Evolutionary conservation across 2,329 filamentous ascomycete species (phyloP), one percentile per base, ranked within the genome.

Genomic region (Sphaerulina populicola): DNA sequence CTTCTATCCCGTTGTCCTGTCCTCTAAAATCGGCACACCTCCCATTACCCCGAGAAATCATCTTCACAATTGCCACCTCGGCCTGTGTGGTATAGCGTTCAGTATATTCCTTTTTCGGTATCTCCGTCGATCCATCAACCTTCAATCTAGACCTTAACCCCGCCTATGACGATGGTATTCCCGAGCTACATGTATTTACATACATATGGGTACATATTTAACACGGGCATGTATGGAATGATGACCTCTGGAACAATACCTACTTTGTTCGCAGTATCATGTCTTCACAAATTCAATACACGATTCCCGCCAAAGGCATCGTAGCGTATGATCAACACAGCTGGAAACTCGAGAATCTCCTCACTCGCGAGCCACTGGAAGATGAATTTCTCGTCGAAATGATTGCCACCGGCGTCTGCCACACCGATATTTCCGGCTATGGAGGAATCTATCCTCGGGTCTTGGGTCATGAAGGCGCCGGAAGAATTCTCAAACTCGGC

Each of bases 321-420:
- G 66, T 36, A 54, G 64, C 44, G 58, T 65, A 38, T 51, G 49
- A 11, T 57, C 68, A 12, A 37, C 48, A 54, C 40, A 56, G 55
- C 15, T 61, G 59, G 59, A 56, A 51, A 33, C 37, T 54, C 36
- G 50, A 60, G 14, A 48, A 54, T 8, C 52, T 61, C 37, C 46
- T 61, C n/a, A 57, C 56, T 6, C 54, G 59, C 11, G 57, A 57
- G 14, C 59, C 59, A 4, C 35, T 33, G 9, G 44, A 52, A 43
- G 69, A 74, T 37, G 76, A 78, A 58, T 64, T 77, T 0, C 65
- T 77, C 1, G 69, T 79, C 4, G 71, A 74, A 30, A 72, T 78
- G 42, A 64, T 76, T 5, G 74, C 75, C 0, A 73, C 72, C 0
- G 76, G 76, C 0, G 70, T 79, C 42, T 79, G 76, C 50, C 76